Evolutionary conservation across 208 protist genomes (phyloP).

Genomic region (Trypanosoma avium): DNA sequence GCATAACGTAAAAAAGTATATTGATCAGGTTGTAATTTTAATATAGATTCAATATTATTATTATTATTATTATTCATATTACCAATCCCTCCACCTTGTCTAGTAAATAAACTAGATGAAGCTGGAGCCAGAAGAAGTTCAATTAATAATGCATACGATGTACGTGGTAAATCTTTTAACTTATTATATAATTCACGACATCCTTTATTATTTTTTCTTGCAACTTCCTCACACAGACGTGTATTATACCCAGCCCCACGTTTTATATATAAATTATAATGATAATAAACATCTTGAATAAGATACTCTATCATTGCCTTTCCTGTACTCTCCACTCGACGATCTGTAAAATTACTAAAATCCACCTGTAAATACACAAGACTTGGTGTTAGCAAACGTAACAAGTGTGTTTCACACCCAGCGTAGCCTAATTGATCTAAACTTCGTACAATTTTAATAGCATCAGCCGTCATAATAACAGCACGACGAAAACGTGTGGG

Average conservation of each 20-base stretch:
- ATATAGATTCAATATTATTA: background rate
- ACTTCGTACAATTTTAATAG: conserved; percentile 51
- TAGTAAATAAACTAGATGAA: conserved; percentile 52
- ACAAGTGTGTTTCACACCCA: conserved; percentile 66
- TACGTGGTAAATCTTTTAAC: conserved; percentile 39
- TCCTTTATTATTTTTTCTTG: conserved; percentile 43
- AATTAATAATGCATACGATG: conserved; percentile 52
- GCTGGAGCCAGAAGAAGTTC: conserved; percentile 73
- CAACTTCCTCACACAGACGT: conserved; percentile 51
- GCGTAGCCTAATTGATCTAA: conserved; percentile 57
- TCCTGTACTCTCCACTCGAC: conserved; percentile 49
- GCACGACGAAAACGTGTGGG: conserved; percentile 75
- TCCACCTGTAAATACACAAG: conserved; percentile 71
- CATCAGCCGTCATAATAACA: conserved; percentile 56
- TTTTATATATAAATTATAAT: conserved; percentile 44
- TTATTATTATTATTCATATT: background rate
- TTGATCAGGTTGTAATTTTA: conserved; percentile 40
- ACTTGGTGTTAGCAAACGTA: conserved; percentile 67
- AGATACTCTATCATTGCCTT: conserved; percentile 70
- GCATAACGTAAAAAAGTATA: conserved; percentile 78
- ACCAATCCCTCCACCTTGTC: background rate
- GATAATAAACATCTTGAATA: conserved; percentile 34
- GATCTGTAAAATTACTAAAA: conserved; percentile 53
- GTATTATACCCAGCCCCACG: conserved; percentile 31
- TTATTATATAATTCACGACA: conserved; percentile 48